Evolutionary conservation across 2,329 filamentous ascomycete genomes (phyloP).

Genomic region (Dactylellina haptotyla): DNA sequence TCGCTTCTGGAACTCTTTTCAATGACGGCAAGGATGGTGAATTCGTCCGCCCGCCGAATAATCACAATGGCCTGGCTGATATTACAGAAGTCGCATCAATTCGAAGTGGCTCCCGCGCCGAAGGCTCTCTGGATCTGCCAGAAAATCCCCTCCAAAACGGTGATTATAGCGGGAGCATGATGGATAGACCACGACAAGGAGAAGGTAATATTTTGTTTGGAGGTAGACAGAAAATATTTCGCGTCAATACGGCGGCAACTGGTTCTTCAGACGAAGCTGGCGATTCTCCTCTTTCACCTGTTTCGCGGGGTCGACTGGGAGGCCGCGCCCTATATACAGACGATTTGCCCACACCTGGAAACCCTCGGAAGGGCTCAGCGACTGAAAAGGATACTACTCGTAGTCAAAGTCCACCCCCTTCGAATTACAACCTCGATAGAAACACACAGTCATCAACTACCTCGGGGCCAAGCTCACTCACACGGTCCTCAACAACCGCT

Average conservation of each 20-base stretch:
- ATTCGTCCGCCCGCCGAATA: conserved; percentile 24
- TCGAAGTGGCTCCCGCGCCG: conserved; percentile 66
- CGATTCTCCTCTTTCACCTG: conserved; percentile 56
- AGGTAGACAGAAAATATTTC: conserved; percentile 91
- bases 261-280: conserved; percentile 41
- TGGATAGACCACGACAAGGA: conserved; percentile 81
- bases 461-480: conserved; percentile 74
- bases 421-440: conserved; percentile 76
- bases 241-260: conserved; percentile 56
- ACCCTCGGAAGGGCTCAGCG: conserved; percentile 66
- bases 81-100: conserved; percentile 92
- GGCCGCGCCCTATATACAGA: conserved; percentile 83
- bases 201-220: conserved; percentile 96
- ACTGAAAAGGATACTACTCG: conserved; percentile 61
- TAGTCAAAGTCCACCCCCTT: conserved; percentile 63
- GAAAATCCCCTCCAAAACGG: conserved; percentile 61
- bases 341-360: conserved; percentile 74
- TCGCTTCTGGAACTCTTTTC: conserved; percentile 65
- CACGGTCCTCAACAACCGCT: conserved; percentile 83
- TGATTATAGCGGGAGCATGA: conserved; percentile 81
- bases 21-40: conserved; percentile 95
- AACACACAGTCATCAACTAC: conserved; percentile 87
- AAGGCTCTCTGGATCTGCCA: conserved; percentile 46
- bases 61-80: conserved; percentile 64
- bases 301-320: conserved; percentile 66